Percentiles rank a stretch among this genome's conserved stretches.
Conservation (phyloP, 306 rosid genomes). For the Medicago ruthenica region DNA sequence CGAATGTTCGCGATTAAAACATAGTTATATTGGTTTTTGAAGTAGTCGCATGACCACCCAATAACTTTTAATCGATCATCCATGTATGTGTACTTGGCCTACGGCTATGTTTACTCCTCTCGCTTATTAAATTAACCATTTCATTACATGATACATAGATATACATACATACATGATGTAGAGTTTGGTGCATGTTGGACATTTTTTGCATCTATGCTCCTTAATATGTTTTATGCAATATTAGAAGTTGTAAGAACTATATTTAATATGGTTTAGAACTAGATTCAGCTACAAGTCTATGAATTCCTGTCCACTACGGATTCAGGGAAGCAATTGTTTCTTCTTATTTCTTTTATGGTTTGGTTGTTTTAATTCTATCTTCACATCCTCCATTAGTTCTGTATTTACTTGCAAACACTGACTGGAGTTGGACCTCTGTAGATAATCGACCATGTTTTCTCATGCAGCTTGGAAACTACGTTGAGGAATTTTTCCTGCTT, state of each 20-base stretch:
- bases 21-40: too few species aligned
- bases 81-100: too few species aligned
- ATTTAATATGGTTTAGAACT: slow-evolving; percentile 19
- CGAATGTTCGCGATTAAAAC: background rate
- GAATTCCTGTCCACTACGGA: slow-evolving; percentile 4
- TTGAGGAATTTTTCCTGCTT: slow-evolving; percentile 94
- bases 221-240: too few species aligned
- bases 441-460: slow-evolving; percentile 32
- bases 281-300: background rate
- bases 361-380: slow-evolving; percentile 14
- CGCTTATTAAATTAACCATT: too few species aligned
- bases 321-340: background rate
- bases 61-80: too few species aligned
- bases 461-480: slow-evolving; percentile 92
- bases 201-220: too few species aligned
- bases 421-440: slow-evolving; percentile 26
- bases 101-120: too few species aligned
- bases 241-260: slow-evolving; percentile 1
- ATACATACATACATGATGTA: too few species aligned
- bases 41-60: too few species aligned
- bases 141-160: too few species aligned
- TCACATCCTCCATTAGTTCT: slow-evolving; percentile 19
- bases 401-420: slow-evolving; percentile 7
- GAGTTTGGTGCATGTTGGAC: too few species aligned
- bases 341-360: background rate